Evolutionary conservation across 108 stramenopile genomes (phyloP), one percentile per base, ranked within the genome.

Genomic region (Pseudonitzschia pungens): DNA sequence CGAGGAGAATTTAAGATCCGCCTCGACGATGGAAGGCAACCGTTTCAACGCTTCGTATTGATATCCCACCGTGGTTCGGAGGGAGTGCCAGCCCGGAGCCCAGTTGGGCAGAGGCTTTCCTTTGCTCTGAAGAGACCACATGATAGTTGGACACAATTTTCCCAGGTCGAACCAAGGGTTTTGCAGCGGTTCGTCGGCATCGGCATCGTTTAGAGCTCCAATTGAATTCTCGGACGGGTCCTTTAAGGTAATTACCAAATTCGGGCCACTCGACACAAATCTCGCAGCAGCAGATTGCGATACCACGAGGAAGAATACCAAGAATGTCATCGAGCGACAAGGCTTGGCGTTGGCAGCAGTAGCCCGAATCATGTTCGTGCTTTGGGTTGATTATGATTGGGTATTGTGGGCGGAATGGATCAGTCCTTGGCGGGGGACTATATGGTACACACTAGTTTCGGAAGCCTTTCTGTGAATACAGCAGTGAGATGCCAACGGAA

Each of bases 221-320:
- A 5, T 21, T 22, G 42, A 22, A 5, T 18, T 71, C 20, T 59
- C 33, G 20, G 26, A 21, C 5, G 78, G 78, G 58, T 84, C 83
- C 70, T 77, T 80, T 44, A 84, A 52, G 1, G 84, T 84, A 18
- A 84, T 41, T 0, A 80, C 78, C 31, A 80, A 15, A 2, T 77
- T 56, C 26, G 83, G 76, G 24, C 79, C 79, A 57, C 45, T 78
- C 6, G 77, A 42, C 20, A 45, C 58, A 32, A 82, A 77, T 42
- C 76, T 65, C 11, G 12, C 71, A 29, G 68, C 57, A 40, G 60
- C 20, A 33, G 29, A 11, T 15, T n/a, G 36, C 11, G 60, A 24
- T 40, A 8, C 36, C 60, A 21, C 2, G 33, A 62, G 18, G 33
- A 62, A 40, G 14, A 62, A 11, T 0, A 33, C 16, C 60, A 62